Base-by-base conservation (phyloP, 106 monocot genomes). In the Vanilla planifolia region DNA sequence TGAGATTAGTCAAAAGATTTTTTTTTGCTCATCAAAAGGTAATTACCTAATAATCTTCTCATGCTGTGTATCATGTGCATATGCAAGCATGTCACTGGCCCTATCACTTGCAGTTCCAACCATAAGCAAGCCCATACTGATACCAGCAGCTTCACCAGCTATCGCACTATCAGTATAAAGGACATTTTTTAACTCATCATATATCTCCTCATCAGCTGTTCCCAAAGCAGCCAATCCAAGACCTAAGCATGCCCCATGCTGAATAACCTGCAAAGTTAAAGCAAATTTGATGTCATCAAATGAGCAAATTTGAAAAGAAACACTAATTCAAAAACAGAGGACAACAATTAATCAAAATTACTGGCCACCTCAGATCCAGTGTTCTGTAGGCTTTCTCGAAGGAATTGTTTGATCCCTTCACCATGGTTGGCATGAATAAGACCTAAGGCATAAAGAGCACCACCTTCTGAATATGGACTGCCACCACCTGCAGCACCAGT, bases 51-150 rank as follows among this genome's bases (percentile, higher is more conserved):
- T 99, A 28, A 99, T 99, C 57, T 99, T 99, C 65, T 99, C 98
- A 66, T 99, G 98, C 41, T 99, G 98, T 37, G 98, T 99, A 71
- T 99, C 98, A 77, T 99, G 98, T 48, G 98, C 92, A 71, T 99
- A 99, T 40, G 92, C 79, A 77, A 99, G 85, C 98, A 99, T 99
- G 68, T 99, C 98, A 17, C 80, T 70, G 15, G 98, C 98, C 73
- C 83, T 99, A 55, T 85, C 88, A 77, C 92, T 92, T 15, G 72
- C 82, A 61, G 88, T 92, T 8, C 98, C 98, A 62, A 85, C 88
- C 98, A 99, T 85, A 53, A 99, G 88, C 36, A 99, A 73, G 23
- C 98, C 98, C 98, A 99, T 92, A 68, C 92, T 84, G 33, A 99
- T 92, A 73, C 98, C 98, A 60, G 98, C 98, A 58, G 98, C 98